Evolutionary conservation across 1,284 basidiomycete genomes (phyloP).

Genomic region (Leccinum pachyderme): DNA sequence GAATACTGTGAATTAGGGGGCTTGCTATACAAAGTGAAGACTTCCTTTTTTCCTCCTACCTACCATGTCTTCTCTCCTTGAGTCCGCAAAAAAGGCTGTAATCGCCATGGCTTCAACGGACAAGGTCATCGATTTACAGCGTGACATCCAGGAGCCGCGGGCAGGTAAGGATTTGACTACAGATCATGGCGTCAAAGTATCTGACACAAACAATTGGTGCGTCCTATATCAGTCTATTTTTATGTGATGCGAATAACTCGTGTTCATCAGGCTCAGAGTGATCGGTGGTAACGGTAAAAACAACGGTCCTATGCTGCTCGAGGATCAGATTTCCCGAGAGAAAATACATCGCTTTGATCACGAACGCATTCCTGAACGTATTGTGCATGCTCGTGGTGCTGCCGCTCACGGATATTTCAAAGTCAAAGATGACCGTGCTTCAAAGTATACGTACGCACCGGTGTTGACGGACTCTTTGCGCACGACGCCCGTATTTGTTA

Average conservation of each 20-base stretch:
- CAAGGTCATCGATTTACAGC: conserved; percentile 42
- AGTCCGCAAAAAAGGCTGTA: conserved; percentile 16
- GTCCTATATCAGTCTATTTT: conserved; percentile 16
- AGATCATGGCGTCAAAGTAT: conserved; percentile 58
- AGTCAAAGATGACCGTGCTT: conserved; percentile 60
- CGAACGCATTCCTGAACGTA: conserved; percentile 82
- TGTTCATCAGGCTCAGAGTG: conserved; percentile 49
- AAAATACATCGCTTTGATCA: conserved; percentile 80
- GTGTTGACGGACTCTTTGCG: conserved; percentile 72
- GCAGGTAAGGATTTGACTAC: conserved; percentile 49
- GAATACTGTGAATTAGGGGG: conserved; percentile 8
- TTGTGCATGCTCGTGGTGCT: conserved; percentile 75
- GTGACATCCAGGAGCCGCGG: conserved; percentile 40
- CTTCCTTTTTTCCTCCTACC: not conserved
- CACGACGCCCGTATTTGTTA: conserved; percentile 72
- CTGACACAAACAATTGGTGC: conserved; percentile 66
- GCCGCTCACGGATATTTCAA: conserved; percentile 82
- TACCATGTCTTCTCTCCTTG: conserved; percentile 22
- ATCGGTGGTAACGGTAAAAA: conserved; percentile 37
- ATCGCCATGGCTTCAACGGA: conserved; percentile 9
- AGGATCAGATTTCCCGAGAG: conserved; percentile 67
- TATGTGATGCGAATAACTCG: conserved; percentile 2
- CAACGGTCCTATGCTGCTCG: conserved; percentile 57
- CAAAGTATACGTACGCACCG: conserved; percentile 63
- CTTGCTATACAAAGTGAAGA: conserved; percentile 1